Evolutionary conservation across 1,284 basidiomycete species (phyloP).

Genomic region (Athelia psychrophila): DNA sequence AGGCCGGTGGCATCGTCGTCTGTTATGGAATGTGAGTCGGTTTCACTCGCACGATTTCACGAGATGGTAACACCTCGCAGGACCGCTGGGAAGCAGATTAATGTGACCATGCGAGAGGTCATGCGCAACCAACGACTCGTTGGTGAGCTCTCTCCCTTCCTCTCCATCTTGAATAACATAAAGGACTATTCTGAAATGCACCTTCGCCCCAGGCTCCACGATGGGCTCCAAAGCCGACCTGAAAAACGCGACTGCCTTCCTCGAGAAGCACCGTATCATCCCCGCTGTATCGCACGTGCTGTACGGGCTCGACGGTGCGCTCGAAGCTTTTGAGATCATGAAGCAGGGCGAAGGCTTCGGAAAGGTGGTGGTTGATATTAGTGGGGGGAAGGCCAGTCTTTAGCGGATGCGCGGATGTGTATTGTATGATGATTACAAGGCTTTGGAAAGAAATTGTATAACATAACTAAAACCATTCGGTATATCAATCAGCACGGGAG

Average conservation of each 20-base stretch:
- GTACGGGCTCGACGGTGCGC: constrained; percentile 63
- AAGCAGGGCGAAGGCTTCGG: constrained; percentile 68
- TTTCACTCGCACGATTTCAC: constrained; percentile 10
- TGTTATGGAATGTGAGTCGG: constrained; percentile 71
- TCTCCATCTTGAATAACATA: constrained; percentile 5
- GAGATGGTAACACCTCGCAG: constrained; percentile 31
- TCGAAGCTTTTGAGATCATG: constrained; percentile 71
- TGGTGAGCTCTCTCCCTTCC: constrained; percentile 39
- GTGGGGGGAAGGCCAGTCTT: neutral
- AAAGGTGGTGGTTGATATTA: constrained; percentile 62
- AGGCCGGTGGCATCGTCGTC: constrained; percentile 69
- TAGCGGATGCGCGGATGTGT: too few relatives aligned
- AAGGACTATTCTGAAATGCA: neutral
- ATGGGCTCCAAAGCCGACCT: constrained; percentile 86
- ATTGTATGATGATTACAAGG: too few relatives aligned
- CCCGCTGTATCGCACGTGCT: constrained; percentile 77
- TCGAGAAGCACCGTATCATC: constrained; percentile 63
- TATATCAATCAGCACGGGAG: too few relatives aligned
- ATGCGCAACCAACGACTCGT: constrained; percentile 74
- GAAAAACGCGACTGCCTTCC: constrained; percentile 66
- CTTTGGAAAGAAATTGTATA: too few relatives aligned
- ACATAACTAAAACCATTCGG: too few relatives aligned
- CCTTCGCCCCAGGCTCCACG: constrained; percentile 57
- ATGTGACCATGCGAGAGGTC: constrained; percentile 81
- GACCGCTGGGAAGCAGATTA: constrained; percentile 63